Base-by-base conservation (phyloP, 352 stramenopile species). In the Hyaloperonospora brassicae region DNA sequence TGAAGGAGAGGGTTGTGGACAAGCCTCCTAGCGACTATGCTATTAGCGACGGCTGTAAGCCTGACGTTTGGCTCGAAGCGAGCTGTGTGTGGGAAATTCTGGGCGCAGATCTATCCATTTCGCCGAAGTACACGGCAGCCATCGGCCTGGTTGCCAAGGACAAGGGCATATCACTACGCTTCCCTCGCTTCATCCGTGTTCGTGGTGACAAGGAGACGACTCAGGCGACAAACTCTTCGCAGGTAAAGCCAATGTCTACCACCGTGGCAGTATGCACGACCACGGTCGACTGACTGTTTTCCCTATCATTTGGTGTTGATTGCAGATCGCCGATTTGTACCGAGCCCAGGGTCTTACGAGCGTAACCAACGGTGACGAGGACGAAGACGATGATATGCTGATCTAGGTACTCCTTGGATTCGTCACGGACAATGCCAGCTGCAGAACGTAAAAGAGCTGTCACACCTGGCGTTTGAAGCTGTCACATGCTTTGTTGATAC, bases 71-170 rank as follows among this genome's bases (percentile, higher is more conserved):
- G 97, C 98, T 99, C 55, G 87, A 98, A 54, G 79, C 95, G 5
- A 93, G 68, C 24, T 87, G 94, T 62, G 95, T 98, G 21, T 99
- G 97, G 97, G 97, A 99, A 71, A 95, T 99, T 50, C 87, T 98
- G 40, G 97, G 95, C 14, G 97, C 97, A 3, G 97, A 99, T 68
- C 66, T 99, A 52, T 98, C 90, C 22, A 98, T 98, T 61, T 99
- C 95, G 17, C 97, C 95, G 11, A 95, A 97, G 50, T 98, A 99
- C 76, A 98, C 87, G 27, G 96, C 95, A 9, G 97, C 95, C 1
- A 91, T 97, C 25, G 93, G 89, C 2, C 79, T 95, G 17, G 83
- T 97, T 7, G 76, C 76, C 14, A 80, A 87, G 39, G 92, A 93
- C 36, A 95, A 96, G 60, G 96, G 96, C 22, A 99, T 99, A 66